Evolutionary conservation across 1,284 basidiomycete genomes (phyloP), one percentile per base, ranked within the genome.

Genomic region (Trichosporon ovoides): DNA sequence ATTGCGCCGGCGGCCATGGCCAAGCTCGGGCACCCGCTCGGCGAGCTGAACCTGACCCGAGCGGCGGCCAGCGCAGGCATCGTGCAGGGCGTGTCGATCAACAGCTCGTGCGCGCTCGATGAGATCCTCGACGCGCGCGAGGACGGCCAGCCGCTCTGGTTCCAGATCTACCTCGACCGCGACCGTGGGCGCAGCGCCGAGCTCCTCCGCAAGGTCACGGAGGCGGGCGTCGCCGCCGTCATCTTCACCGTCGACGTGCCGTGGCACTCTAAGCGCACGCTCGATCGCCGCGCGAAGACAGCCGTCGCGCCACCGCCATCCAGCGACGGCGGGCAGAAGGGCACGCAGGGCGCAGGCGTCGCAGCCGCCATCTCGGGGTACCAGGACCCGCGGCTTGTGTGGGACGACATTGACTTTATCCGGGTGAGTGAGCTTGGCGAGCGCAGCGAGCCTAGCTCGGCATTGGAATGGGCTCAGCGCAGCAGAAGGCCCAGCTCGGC

Each of bases 201-300:
- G 62, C 85, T 89, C 9, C 59, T 84, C 18, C 66, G 76, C 22
- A 78, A 80, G 59, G 78, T 83, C 19, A 79, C 79, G 33, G 61
- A 73, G 43, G 66, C 78, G 2, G 79, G 79, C 12, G 77, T 74
- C 22, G 72, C 77, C 1, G 92, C 90, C 0, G 87, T 98, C 57
- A 92, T 92, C 75, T 81, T 97, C 55, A 97, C 94, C 0, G 93
- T 97, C 2, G 94, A 98, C 76, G 89, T 91, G 0, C 82, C 91
- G 10, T 85, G 89, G 37, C 82, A 87, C n/a, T 87, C 89, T 16
- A 93, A 94, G 69, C 82, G 93, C 34, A 94, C 97, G 70, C 78
- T 84, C 52, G 94, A 97, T 64, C 77, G 80, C 60, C 70, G 82
- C 22, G 69, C 71, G 13, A 78, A 78, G 59, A 62, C 67, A 9